Evolutionary conservation across 805 yeast genomes (phyloP), one percentile per base, ranked within the genome.

Genomic region (Candida caryicola): DNA sequence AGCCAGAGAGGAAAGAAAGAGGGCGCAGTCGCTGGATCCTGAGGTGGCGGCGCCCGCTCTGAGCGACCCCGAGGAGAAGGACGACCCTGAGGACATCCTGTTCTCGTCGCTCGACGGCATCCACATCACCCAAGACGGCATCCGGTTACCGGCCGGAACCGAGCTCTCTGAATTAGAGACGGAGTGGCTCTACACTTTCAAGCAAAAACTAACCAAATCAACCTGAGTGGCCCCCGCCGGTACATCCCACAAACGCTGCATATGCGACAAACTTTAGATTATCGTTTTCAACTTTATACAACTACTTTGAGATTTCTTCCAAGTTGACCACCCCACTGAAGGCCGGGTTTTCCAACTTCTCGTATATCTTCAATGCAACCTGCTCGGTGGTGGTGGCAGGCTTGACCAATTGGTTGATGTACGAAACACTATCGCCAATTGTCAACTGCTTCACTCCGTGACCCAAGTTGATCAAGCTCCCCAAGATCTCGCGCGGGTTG

Each of bases 301-400:
- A 26, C 12, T 26, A 8, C 17, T 30, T 30, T 30, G 33, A 5
- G 4, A 77, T 64, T 26, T 77, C 79, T 23, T 79, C 84, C 38
- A 83, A 58, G 1, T 71, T 46, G 2, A 84, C 78, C 2, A 82
- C 76, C 0, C 91, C 93, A 27, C 61, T 62, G 45, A 77, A 74
- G 4, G 47, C 51, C 1, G 58, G 52, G 39, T 81, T 80, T 15
- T 69, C 68, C 17, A 85, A 60, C 31, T 76, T 77, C 28, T 78
- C 74, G 10, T 81, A 64, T 1, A 80, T 66, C 31, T 76, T 76
- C 26, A 64, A 52, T 1, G 91, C 85, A 2, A 89, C 95, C 30
- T 71, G 64, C 46, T 82, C 85, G 0, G 89, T 82, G 0, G 87
- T 74, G 1, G 81, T 67, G 0, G 81, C 66, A 0, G 89, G 88